These are phyloP conservation scores for Oenanthe sinensis DNA, from an alignment of 129 eudicot species.

Conservation along the genomic window DNA sequence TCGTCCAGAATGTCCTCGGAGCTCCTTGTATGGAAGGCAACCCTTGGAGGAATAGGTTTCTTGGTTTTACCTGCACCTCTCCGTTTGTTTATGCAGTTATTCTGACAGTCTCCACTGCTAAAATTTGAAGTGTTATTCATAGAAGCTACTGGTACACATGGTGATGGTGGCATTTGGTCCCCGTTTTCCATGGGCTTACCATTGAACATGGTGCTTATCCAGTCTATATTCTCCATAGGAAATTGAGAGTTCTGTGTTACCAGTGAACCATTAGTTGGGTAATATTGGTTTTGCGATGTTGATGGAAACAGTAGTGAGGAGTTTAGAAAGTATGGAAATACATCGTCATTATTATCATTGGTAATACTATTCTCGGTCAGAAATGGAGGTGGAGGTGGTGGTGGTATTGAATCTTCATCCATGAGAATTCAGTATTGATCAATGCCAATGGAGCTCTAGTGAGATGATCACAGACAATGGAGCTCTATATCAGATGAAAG, in stretches of 20 bases:
- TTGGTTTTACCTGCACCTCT: conserved; percentile 42
- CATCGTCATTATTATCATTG: background rate
- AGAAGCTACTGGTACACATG: conserved; percentile 11
- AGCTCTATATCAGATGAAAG: background rate
- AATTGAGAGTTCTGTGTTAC: conserved; percentile 22
- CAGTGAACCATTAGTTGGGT: conserved; percentile 9
- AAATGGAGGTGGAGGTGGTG: conserved; percentile 18
- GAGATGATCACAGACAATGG: background rate
- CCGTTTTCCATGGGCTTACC: conserved; percentile 13
- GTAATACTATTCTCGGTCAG: conserved; percentile 16
- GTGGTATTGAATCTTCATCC: conserved; percentile 47
- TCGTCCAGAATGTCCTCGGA: conserved; percentile 88
- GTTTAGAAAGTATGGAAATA: conserved; percentile 18
- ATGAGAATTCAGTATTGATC: conserved; percentile 17
- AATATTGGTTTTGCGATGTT: conserved; percentile 11
- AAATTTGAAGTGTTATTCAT: background rate
- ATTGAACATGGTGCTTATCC: conserved; percentile 54
- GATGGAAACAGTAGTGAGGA: conserved; percentile 21
- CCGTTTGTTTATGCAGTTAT: conserved; percentile 17
- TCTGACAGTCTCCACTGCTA: conserved; percentile 3
- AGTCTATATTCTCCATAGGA: conserved; percentile 50
- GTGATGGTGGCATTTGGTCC: background rate
- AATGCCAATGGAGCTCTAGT: background rate
- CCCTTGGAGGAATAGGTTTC: conserved; percentile 70
- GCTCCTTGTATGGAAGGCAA: conserved; percentile 94